phyloP scores from a whole-genome alignment of 495 filamentous ascomycete genomes.

The Penicillium angulare region DNA sequence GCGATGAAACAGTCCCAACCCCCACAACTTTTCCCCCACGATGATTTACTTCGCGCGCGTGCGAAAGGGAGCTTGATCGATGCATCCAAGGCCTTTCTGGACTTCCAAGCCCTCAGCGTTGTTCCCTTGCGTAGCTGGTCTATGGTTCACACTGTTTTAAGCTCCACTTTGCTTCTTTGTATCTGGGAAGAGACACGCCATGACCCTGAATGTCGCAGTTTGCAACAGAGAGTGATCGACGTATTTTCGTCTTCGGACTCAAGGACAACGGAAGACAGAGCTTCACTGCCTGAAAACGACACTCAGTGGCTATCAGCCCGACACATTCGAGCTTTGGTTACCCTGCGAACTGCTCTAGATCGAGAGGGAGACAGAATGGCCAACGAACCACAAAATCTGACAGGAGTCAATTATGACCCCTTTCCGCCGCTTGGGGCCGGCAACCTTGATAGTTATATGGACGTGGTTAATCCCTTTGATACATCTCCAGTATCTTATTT shows the following conservation, averaged over 20 bases:
- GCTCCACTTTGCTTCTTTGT: constrained; percentile 36
- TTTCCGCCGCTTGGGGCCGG: constrained; percentile 3
- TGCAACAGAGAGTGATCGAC: constrained; percentile 36
- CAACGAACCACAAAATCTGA: constrained; percentile 3
- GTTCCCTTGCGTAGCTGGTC: constrained; percentile 37
- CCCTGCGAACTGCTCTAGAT: constrained; percentile 24
- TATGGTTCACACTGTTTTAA: constrained; percentile 39
- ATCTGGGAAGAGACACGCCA: constrained; percentile 40
- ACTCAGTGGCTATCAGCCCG: constrained; percentile 34
- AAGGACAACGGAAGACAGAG: constrained; percentile 8
- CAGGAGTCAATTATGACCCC: background rate
- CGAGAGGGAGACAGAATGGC: constrained; percentile 7
- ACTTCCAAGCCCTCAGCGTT: constrained; percentile 34
- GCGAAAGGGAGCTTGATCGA: constrained; percentile 31
- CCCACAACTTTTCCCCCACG: constrained; percentile 1
- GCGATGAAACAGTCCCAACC: constrained; percentile 24
- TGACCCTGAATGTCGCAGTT: constrained; percentile 30
- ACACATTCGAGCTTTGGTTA: constrained; percentile 36
- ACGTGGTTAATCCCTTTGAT: constrained; percentile 15
- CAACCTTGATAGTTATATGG: constrained; percentile 9
- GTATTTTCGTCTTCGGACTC: constrained; percentile 30
- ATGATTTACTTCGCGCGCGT: constrained; percentile 19
- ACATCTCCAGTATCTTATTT: constrained; percentile 34
- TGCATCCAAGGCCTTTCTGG: constrained; percentile 33
- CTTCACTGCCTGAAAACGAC: constrained; percentile 12